Percentiles rank a stretch among this genome's conserved stretches.
Evolutionary conservation across 1,284 basidiomycete species (phyloP).

Genomic region (Testicularia cyperi): DNA sequence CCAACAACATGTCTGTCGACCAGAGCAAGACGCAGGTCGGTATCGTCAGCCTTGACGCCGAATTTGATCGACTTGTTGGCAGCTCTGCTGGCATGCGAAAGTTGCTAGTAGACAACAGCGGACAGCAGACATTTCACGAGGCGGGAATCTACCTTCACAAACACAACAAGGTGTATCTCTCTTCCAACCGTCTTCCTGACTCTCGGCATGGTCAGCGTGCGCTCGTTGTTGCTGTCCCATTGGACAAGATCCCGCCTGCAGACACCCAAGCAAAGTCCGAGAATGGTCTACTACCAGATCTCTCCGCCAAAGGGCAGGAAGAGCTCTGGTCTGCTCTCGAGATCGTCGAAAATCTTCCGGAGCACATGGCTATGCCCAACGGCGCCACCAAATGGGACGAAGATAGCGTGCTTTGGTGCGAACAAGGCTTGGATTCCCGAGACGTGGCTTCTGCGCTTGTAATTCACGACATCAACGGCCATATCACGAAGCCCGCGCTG

Average conservation of each 20-base stretch:
- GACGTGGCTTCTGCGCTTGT: conserved; percentile 19
- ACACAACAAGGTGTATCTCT: conserved; percentile 28
- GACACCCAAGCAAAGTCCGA: neutral
- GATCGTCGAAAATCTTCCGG: conserved; percentile 9
- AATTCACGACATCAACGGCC: conserved; percentile 10
- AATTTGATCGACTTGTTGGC: conserved; percentile 26
- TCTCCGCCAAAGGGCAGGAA: conserved; percentile 9
- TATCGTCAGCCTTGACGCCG: conserved; percentile 27
- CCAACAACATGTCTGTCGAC: conserved; percentile 1
- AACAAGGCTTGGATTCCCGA: conserved; percentile 25
- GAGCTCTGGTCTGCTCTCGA: conserved; percentile 17
- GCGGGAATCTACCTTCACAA: conserved; percentile 30
- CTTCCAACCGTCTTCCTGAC: conserved; percentile 22
- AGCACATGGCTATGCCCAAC: conserved; percentile 26
- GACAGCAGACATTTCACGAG: conserved; percentile 35
- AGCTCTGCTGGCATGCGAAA: conserved; percentile 13
- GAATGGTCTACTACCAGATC: conserved; percentile 6
- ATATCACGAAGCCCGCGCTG: conserved; percentile 5
- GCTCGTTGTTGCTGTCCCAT: conserved; percentile 13
- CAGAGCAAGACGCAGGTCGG: conserved; percentile 3
- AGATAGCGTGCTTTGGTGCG: conserved; percentile 36
- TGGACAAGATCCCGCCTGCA: conserved; percentile 8
- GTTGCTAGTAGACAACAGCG: conserved; percentile 14
- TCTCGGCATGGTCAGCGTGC: conserved; percentile 13
- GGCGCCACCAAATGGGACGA: conserved; percentile 32